A percentile compares a stretch with the other conserved stretches of the same genome.
Conservation (phyloP, 768 basidiomycete genomes). For the Crassisporium funariophilum region DNA sequence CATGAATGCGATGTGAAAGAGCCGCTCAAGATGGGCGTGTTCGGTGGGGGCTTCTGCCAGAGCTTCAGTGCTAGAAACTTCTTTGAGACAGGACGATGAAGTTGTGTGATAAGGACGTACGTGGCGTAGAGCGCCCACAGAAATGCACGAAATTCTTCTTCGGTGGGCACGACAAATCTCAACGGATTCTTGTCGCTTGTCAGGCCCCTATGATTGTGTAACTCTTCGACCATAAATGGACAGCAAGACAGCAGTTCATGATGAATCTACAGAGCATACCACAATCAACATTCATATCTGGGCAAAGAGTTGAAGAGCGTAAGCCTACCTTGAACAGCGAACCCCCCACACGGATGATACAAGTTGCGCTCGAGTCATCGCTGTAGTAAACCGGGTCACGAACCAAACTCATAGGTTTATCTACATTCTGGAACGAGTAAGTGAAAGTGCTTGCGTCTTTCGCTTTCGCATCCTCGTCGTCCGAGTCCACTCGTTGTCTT, state of each 20-base stretch:
- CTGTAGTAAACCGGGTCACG: slow-evolving; percentile 42
- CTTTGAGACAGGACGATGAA: not conserved
- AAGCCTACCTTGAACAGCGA: slow-evolving; percentile 50
- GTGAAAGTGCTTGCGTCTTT: not conserved
- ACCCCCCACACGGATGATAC: slow-evolving; percentile 44
- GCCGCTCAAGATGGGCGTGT: slow-evolving; percentile 41
- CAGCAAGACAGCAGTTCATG: slow-evolving; percentile 23
- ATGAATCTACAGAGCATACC: slow-evolving; percentile 27
- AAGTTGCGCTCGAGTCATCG: slow-evolving; percentile 36
- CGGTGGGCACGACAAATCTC: slow-evolving; percentile 41
- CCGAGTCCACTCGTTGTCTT: slow-evolving; percentile 29
- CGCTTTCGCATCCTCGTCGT: slow-evolving; percentile 18
- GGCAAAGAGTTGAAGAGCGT: not conserved
- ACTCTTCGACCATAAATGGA: slow-evolving; percentile 12
- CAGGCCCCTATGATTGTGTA: slow-evolving; percentile 11
- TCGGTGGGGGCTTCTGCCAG: slow-evolving; percentile 42
- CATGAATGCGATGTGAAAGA: slow-evolving; percentile 48
- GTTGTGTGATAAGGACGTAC: slow-evolving; percentile 35
- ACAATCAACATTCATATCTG: not conserved
- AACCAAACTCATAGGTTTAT: slow-evolving; percentile 24
- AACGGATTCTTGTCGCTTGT: slow-evolving; percentile 40
- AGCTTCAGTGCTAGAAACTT: slow-evolving; percentile 41
- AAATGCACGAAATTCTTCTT: slow-evolving; percentile 52
- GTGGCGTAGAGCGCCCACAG: slow-evolving; percentile 54
- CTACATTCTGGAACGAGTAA: too few species aligned